A percentile compares a stretch with the other conserved stretches of the same genome.
These are phyloP conservation scores for Abrus precatorius DNA, from an alignment of 306 rosid species.

Conservation along the genomic window DNA sequence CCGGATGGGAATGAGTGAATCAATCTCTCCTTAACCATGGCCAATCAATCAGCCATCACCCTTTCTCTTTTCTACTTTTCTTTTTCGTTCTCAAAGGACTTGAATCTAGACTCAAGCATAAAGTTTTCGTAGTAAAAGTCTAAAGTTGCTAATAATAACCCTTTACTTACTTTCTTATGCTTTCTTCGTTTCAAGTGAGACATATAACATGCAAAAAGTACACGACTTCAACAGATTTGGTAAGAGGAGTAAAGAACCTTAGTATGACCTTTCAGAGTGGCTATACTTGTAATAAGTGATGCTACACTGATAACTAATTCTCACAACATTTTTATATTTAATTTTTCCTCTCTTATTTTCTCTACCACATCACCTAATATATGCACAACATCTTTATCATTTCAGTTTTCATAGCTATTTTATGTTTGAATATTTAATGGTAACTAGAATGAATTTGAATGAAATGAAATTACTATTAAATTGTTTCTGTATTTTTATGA, in stretches of 20 bases:
- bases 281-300: background rate
- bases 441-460: background rate
- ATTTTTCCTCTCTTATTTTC: background rate
- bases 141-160: background rate
- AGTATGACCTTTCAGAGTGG: background rate
- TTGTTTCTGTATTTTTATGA: background rate
- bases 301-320: too few species aligned
- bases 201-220: background rate
- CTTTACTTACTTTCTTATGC: background rate
- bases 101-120: background rate
- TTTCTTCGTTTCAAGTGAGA: background rate
- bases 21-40: background rate
- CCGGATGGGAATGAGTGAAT: background rate
- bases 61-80: background rate
- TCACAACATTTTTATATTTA: too few species aligned
- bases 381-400: background rate
- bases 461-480: background rate
- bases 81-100: background rate
- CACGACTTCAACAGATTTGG: background rate
- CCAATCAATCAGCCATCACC: background rate
- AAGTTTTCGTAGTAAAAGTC: background rate
- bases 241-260: background rate
- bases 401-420: too few species aligned
- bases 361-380: background rate
- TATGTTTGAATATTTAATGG: background rate